phyloP scores from a whole-genome alignment of 768 basidiomycete species.

The Mycena metata region DNA sequence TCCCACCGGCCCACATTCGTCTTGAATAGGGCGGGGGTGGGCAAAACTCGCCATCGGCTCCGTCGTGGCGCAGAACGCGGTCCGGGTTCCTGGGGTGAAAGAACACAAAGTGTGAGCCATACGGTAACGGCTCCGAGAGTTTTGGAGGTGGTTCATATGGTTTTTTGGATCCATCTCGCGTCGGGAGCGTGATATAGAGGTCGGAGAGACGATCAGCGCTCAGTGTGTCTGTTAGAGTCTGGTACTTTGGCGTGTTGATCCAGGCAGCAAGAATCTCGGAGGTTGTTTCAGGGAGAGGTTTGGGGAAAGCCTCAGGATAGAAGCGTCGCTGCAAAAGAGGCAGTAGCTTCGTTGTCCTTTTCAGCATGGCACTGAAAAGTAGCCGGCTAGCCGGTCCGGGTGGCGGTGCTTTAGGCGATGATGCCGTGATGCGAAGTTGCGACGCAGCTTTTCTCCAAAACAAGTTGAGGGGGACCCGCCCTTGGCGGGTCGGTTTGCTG shows the following conservation, averaged over 20 bases:
- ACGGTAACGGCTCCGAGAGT: constrained; percentile 59
- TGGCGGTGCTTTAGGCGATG: neutral
- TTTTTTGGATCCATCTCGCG: constrained; percentile 70
- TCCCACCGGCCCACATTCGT: constrained; percentile 88
- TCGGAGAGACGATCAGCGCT: constrained; percentile 70
- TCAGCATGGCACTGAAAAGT: neutral
- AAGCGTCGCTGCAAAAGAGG: constrained; percentile 9
- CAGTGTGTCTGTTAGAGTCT: constrained; percentile 64
- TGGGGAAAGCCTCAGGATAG: constrained; percentile 8
- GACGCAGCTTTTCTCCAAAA: too few species aligned
- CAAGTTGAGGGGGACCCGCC: too few species aligned
- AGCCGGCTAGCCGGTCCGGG: neutral
- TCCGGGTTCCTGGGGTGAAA: constrained; percentile 79
- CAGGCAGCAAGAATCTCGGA: constrained; percentile 61
- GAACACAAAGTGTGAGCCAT: constrained; percentile 81
- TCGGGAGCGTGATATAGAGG: constrained; percentile 77
- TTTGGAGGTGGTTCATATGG: constrained; percentile 58
- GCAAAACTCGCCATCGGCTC: constrained; percentile 78
- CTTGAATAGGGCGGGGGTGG: constrained; percentile 80
- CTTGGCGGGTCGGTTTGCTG: too few species aligned
- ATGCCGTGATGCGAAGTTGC: too few species aligned
- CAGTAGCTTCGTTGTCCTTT: neutral
- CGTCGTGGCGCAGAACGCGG: constrained; percentile 67
- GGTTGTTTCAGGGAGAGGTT: neutral
- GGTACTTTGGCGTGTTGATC: constrained; percentile 63